Base-by-base conservation (phyloP, 352 stramenopile genomes). In the Globisporangium orthogonon region DNA sequence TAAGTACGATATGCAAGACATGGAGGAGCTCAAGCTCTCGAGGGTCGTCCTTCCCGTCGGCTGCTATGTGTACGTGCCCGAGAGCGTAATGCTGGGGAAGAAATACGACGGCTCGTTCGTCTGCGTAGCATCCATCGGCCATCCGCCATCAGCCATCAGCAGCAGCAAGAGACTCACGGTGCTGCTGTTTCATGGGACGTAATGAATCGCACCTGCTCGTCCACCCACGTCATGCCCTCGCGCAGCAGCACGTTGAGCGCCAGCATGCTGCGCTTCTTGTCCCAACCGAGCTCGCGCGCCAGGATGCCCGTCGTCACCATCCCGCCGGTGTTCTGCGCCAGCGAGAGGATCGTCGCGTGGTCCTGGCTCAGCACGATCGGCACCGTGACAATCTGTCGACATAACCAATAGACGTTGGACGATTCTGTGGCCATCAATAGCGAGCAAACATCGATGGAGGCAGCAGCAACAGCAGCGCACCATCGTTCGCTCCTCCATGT, bases 171-270 rank as follows among this genome's bases (percentile, higher is more conserved):
- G 9, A 18, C 6, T 30, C 6, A 39, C 23, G 23, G 23, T 23
- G 23, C 4, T 29, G 17, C 3, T 15, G 5, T 6, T 7, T 7
- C 7, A 48, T 23, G 3, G 7, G 13, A 5, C 3, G 48, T 28
- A 17, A 40, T 47, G 55, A 4, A 9, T 4, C 48, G 30, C 31
- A 94, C 81, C 78, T 97, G 77, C 35, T 95, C 79, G 69, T 99
- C 96, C 31, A 98, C 62, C 96, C 96, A 99, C 35, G 89, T 96
- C 91, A 99, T 98, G 50, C 95, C 94, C 69, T 98, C 89, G 30
- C 84, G 72, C 17, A 98, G 64, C 39, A 99, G 76, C 39, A 97
- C 66, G 58, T 96, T 87, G 5, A 99, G 70, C 17, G 88, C 91
- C 31, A 97, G 71, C 63, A 96, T 93, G 37, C 87, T 95, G 15